Base-by-base conservation (phyloP, 2,329 filamentous ascomycete genomes). In the Exophiala mesophila region DNA sequence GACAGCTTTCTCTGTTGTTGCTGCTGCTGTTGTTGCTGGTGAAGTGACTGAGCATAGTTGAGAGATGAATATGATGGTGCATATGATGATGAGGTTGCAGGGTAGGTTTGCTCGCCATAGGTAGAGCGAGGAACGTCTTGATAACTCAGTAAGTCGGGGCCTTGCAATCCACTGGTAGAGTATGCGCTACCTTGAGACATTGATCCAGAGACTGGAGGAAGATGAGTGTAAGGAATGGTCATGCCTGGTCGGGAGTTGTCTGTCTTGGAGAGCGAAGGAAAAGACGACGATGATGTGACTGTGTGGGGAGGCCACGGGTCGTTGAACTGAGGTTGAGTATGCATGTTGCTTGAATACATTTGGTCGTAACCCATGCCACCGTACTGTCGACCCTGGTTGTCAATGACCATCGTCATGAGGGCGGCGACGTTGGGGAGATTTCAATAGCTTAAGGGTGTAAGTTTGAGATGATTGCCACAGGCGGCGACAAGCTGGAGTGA, bases 391-490 rank as follows among this genome's bases (percentile, higher is more conserved):
- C 90, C 88, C 66, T 88, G 85, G 60, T 81, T 80, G 71, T 95
- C 88, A 73, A 95, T 80, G 67, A 89, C 86, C 88, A 95, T 94
- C 71, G 88, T 92, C 88, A 95, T 95, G 47, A 39, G 46, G 53
- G 33, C 42, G 39, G 49, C 49, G 19, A 43, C 44, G 26, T 31
- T 18, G 20, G 36, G 21, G n/a, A n/a, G n/a, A n/a, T n/a, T n/a
- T n/a, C n/a, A n/a, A n/a, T n/a, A n/a, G n/a, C n/a, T n/a, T n/a
- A n/a, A n/a, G n/a, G n/a, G n/a, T n/a, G n/a, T n/a, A n/a, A n/a
- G n/a, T n/a, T n/a, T n/a, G n/a, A n/a, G n/a, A n/a, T n/a, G n/a
- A n/a, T n/a, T n/a, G n/a, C n/a, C n/a, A n/a, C n/a, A n/a, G n/a
- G n/a, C n/a, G n/a, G n/a, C n/a, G n/a, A n/a, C n/a, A n/a, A n/a